phyloP scores from a whole-genome alignment of 176 grass and related monocot species.

The Avena atlantica region DNA sequence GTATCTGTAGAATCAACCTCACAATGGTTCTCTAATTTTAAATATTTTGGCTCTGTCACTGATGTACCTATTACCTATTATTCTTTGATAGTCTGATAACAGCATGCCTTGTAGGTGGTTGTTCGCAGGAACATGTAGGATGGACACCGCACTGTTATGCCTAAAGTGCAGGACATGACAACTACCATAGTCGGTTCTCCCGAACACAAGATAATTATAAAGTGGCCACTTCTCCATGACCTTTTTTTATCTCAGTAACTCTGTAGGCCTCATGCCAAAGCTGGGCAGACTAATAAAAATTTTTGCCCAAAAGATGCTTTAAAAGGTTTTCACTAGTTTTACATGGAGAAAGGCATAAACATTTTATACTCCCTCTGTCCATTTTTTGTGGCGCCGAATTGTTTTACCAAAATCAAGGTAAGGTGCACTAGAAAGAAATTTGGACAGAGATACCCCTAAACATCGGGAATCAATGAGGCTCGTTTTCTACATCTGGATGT shows the following conservation, averaged over 20 bases:
- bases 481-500: not conserved
- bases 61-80: slow-evolving; percentile 31
- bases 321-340: slow-evolving; percentile 7
- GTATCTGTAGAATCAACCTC: slow-evolving; percentile 14
- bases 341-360: not conserved
- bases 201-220: not conserved
- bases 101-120: slow-evolving; percentile 19
- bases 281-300: slow-evolving; percentile 12
- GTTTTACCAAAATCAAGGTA: not conserved
- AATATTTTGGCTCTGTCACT: slow-evolving; percentile 20
- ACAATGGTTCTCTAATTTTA: not conserved
- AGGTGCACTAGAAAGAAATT: not conserved
- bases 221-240: not conserved
- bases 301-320: slow-evolving; percentile 3
- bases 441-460: not conserved
- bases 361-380: not conserved
- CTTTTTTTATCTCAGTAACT: slow-evolving; percentile 9
- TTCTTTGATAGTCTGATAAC: not conserved
- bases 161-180: slow-evolving; percentile 29
- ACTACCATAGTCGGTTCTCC: not conserved
- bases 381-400: not conserved
- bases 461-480: not conserved
- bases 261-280: not conserved
- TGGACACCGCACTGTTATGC: not conserved
- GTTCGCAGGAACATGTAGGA: slow-evolving; percentile 2